Percentiles rank a stretch among this genome's conserved stretches.
These are phyloP conservation scores for Viola pubescens DNA, from an alignment of 441 rosid genomes.

Conservation along the genomic window DNA sequence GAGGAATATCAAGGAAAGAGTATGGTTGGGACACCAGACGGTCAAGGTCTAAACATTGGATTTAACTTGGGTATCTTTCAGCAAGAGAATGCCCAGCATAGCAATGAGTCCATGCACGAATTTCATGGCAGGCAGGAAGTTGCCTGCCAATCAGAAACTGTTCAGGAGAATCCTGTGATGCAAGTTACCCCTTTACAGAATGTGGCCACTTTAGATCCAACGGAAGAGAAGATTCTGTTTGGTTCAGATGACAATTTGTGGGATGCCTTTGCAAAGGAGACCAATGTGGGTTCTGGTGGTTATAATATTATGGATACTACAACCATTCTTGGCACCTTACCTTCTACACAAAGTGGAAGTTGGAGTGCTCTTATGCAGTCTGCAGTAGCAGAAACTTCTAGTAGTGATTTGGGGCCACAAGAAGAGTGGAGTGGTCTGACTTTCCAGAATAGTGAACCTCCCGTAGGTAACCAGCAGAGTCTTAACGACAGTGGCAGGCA, in stretches of 20 bases:
- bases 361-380: slow-evolving; percentile 99
- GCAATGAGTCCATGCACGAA: slow-evolving; percentile 35
- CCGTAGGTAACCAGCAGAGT: slow-evolving; percentile 25
- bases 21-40: slow-evolving; percentile 31
- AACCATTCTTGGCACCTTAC: slow-evolving; percentile 38
- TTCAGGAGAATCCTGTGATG: slow-evolving; percentile 34
- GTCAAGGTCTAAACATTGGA: slow-evolving; percentile 34
- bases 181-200: slow-evolving; percentile 38
- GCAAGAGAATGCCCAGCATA: slow-evolving; percentile 36
- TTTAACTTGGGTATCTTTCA: slow-evolving; percentile 39
- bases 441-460: slow-evolving; percentile 29
- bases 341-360: slow-evolving; percentile 84
- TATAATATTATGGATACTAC: slow-evolving; percentile 36
- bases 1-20: slow-evolving; percentile 38
- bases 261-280: slow-evolving; percentile 61
- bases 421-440: slow-evolving; percentile 55
- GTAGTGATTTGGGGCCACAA: slow-evolving; percentile 31
- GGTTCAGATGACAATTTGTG: slow-evolving; percentile 80
- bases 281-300: slow-evolving; percentile 36
- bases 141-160: slow-evolving; percentile 33
- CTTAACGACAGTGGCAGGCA: slow-evolving; percentile 28
- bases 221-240: slow-evolving; percentile 83
- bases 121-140: slow-evolving; percentile 34
- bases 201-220: slow-evolving; percentile 72
- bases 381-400: slow-evolving; percentile 65